Conservation (phyloP, 2,329 filamentous ascomycete genomes). For the Fusarium buharicum region DNA sequence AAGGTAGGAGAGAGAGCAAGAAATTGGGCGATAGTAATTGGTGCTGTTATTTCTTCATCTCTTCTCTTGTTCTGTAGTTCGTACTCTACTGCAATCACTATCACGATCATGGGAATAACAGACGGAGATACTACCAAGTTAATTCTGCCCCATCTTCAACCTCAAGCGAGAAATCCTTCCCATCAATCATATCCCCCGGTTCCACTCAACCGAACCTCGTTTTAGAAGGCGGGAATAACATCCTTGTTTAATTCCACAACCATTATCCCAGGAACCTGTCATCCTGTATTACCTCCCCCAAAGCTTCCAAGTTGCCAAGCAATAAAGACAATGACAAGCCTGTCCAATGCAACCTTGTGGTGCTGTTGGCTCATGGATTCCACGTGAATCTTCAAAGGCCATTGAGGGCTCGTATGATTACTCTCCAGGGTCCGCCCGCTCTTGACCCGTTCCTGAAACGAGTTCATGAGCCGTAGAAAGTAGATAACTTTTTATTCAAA, state of each 20-base stretch:
- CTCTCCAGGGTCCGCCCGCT: not conserved
- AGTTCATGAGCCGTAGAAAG: not conserved
- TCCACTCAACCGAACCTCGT: not conserved
- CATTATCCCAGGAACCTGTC: too few relatives aligned
- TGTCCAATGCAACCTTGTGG: not conserved
- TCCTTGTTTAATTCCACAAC: not conserved
- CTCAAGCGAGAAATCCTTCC: not conserved
- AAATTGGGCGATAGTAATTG: not conserved
- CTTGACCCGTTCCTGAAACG: not conserved
- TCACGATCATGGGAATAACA: not conserved
- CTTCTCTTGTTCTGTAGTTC: not conserved
- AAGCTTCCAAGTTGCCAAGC: too few relatives aligned
- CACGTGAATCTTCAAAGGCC: not conserved
- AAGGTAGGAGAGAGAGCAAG: not conserved
- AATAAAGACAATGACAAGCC: too few relatives aligned
- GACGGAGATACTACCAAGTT: not conserved
- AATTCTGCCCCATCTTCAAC: not conserved
- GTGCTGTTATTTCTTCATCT: not conserved
- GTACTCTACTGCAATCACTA: too few relatives aligned
- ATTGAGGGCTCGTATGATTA: not conserved
- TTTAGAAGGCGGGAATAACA: not conserved
- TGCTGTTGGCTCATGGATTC: not conserved
- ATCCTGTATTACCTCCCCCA: too few relatives aligned
- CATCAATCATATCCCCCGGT: not conserved
- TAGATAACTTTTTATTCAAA: not conserved